Conservation (phyloP, 2,329 filamentous ascomycete species). For the Penicillium polonicum region DNA sequence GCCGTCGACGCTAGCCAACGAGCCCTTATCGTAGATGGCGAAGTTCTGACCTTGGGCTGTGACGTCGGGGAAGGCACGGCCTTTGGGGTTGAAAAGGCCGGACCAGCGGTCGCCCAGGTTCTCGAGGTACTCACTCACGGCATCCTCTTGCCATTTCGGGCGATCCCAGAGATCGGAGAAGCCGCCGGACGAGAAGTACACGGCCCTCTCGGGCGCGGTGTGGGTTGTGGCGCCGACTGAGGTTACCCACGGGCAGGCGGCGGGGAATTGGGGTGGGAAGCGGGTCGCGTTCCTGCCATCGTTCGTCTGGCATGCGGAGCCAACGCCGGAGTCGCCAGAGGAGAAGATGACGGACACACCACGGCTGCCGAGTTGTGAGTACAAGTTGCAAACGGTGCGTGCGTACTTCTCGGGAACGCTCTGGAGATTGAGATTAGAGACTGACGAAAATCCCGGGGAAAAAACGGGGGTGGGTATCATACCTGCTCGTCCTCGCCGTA, state of each 20-base stretch:
- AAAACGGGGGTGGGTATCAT: not conserved
- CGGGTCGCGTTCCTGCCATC: conserved; percentile 38
- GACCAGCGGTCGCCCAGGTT: conserved; percentile 27
- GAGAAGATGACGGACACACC: conserved; percentile 51
- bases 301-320: conserved; percentile 34
- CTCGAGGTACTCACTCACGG: conserved; percentile 37
- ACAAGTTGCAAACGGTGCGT: conserved; percentile 43
- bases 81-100: conserved; percentile 34
- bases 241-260: conserved; percentile 41
- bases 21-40: conserved; percentile 35
- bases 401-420: conserved; percentile 40
- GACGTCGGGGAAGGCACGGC: conserved; percentile 45
- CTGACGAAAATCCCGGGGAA: not conserved
- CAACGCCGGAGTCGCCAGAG: conserved; percentile 51
- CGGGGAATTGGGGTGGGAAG: conserved; percentile 46
- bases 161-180: conserved; percentile 42
- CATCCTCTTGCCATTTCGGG: conserved; percentile 35
- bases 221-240: conserved; percentile 44
- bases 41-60: conserved; percentile 38
- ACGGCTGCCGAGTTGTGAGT: conserved; percentile 52
- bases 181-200: conserved; percentile 45
- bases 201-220: conserved; percentile 40
- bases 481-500: conserved; percentile 46
- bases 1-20: conserved; percentile 33
- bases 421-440: conserved; percentile 13